Percentiles rank a stretch among this genome's conserved stretches.
phyloP scores from a whole-genome alignment of 1,139 yeast species.

The Kurtzmaniella quercitrusa region DNA sequence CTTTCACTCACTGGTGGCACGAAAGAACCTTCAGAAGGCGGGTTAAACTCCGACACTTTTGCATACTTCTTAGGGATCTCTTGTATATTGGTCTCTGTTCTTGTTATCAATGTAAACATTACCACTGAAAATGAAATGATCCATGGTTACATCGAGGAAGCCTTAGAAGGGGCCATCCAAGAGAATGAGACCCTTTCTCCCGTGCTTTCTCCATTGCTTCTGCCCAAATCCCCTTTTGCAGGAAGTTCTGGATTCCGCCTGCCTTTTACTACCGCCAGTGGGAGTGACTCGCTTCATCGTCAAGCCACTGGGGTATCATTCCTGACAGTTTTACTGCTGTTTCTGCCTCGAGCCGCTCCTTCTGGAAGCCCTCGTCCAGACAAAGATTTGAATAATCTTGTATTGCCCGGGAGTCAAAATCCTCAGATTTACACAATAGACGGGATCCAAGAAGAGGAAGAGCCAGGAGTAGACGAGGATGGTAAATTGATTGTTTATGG shows the following conservation, averaged over 20 bases:
- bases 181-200: slow-evolving; percentile 46
- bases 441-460: slow-evolving; percentile 5
- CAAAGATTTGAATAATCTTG: slow-evolving; percentile 3
- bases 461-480: background rate
- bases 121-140: slow-evolving; percentile 41
- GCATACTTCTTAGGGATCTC: slow-evolving; percentile 43
- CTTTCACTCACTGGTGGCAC: slow-evolving; percentile 17
- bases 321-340: slow-evolving; percentile 7
- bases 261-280: slow-evolving; percentile 2
- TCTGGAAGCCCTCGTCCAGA: slow-evolving; percentile 1
- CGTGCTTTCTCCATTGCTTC: slow-evolving; percentile 38
- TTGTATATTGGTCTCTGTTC: slow-evolving; percentile 43
- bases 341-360: slow-evolving; percentile 9
- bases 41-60: slow-evolving; percentile 6
- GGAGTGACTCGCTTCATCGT: slow-evolving; percentile 3
- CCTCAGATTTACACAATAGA: slow-evolving; percentile 8
- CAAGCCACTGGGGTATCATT: slow-evolving; percentile 6
- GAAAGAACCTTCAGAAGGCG: slow-evolving; percentile 19
- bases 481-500: slow-evolving; percentile 26
- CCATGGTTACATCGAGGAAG: slow-evolving; percentile 46
- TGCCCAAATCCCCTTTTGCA: slow-evolving; percentile 7
- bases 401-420: slow-evolving; percentile 7
- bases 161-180: slow-evolving; percentile 44
- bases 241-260: slow-evolving; percentile 11
- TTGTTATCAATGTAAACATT: slow-evolving; percentile 42